These are phyloP conservation scores for Claviceps purpurea DNA, from an alignment of 2,329 filamentous ascomycete genomes.

Conservation along the genomic window DNA sequence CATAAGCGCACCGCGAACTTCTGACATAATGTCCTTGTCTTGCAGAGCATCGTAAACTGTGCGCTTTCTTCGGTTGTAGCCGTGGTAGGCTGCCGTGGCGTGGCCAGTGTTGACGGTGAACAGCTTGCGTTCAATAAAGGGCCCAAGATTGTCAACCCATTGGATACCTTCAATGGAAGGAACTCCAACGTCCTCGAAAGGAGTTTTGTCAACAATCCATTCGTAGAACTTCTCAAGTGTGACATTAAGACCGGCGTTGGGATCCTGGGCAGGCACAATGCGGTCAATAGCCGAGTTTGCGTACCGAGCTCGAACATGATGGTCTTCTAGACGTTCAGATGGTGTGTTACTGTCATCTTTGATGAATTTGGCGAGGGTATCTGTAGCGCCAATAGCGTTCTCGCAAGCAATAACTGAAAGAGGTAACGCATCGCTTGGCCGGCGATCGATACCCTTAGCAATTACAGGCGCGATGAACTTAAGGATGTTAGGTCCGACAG, in stretches of 20 bases:
- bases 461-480: conserved; percentile 94
- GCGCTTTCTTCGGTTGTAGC: conserved; percentile 71
- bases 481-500: conserved; percentile 89
- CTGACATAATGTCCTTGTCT: conserved; percentile 64
- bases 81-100: conserved; percentile 91
- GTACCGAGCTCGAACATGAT: conserved; percentile 68
- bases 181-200: conserved; percentile 53
- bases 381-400: conserved; percentile 91
- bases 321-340: conserved; percentile 49
- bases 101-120: conserved; percentile 99
- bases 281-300: conserved; percentile 98
- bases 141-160: conserved; percentile 81
- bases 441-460: conserved; percentile 78
- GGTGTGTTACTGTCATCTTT: conserved; percentile 60
- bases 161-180: conserved; percentile 78
- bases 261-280: conserved; percentile 84
- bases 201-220: conserved; percentile 87
- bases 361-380: conserved; percentile 73
- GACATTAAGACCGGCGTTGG: conserved; percentile 71
- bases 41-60: conserved; percentile 82
- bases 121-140: conserved; percentile 98
- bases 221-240: conserved; percentile 98
- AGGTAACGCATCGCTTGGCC: conserved; percentile 50
- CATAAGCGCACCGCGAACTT: conserved; percentile 65
- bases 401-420: conserved; percentile 93